Base-by-base conservation (phyloP, 2,329 filamentous ascomycete species). In the Madurella fahalii region DNA sequence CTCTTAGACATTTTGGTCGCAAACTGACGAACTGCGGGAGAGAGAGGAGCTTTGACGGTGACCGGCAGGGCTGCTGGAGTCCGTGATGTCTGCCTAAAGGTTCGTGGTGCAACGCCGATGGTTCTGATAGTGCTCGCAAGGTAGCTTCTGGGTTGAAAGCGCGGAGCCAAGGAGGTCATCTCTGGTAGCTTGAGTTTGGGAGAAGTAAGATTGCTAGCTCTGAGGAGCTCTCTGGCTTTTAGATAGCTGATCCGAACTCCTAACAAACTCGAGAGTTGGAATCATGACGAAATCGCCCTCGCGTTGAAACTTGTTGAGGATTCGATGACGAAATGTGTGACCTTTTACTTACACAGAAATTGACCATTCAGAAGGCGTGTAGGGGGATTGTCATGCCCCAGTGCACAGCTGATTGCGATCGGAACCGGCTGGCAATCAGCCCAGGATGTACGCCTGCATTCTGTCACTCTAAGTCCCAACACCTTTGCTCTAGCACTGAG, bases 1-100 rank as follows among this genome's bases (percentile, higher is more conserved):
- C 62, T 66, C 47, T 67, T 58, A 41, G 65, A 61, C 64, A 68
- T 67, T 37, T 58, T 61, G 59, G 44, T 49, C 49, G 37, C 52
- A 41, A 12, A 30, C 5, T 51, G 48, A 39, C 13, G 39, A 9
- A 37, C 9, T 40, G 51, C 15, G 1, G n/a, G 34, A 31, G 37
- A 30, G 7, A 53, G 30, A n/a, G 31, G n/a, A 40, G 5, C 47
- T 40, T 16, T 9, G 32, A 31, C 34, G 9, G 9, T 37, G 9
- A 34, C 4, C 20, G 31, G 15, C 8, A 25, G 18, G 15, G 50
- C 15, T 45, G 48, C 4, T 50, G 34, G 34, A 3, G 12, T 25
- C n/a, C 9, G 30, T 13, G 48, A 15, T 9, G 49, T 40, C 18
- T 40, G n/a, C n/a, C 16, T 17, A 17, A 40, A 20, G 2, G 46